A percentile compares a stretch with the other conserved stretches of the same genome.
These are phyloP conservation scores for Zalaria sp. DNA, from an alignment of 2,329 filamentous ascomycete genomes.

Conservation along the genomic window DNA sequence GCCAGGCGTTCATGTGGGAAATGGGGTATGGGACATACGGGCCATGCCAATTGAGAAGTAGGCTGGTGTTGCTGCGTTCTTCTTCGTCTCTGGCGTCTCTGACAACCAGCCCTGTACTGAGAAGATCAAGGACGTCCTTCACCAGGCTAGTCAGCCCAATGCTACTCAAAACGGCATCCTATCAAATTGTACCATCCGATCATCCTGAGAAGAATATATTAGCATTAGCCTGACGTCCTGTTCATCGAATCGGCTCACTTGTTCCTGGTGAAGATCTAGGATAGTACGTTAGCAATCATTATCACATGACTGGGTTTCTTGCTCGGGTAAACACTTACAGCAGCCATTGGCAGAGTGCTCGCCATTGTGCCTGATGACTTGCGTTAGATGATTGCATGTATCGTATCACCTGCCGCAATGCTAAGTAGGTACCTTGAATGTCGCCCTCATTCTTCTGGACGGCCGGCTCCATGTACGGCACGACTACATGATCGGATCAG, in stretches of 20 bases:
- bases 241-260: slow-evolving; percentile 38
- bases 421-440: slow-evolving; percentile 45
- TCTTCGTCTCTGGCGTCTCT: slow-evolving; percentile 54
- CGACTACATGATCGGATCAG: slow-evolving; percentile 42
- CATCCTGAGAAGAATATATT: slow-evolving; percentile 31
- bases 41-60: slow-evolving; percentile 71
- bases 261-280: slow-evolving; percentile 76
- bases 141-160: not conserved
- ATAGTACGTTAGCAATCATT: slow-evolving; percentile 13
- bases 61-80: slow-evolving; percentile 52
- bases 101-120: slow-evolving; percentile 64
- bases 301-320: slow-evolving; percentile 8
- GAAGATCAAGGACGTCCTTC: slow-evolving; percentile 59
- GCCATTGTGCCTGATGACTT: slow-evolving; percentile 39
- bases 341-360: slow-evolving; percentile 86
- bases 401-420: not conserved
- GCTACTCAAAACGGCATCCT: not conserved
- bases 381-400: slow-evolving; percentile 1
- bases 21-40: slow-evolving; percentile 34
- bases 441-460: slow-evolving; percentile 51
- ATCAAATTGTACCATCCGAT: slow-evolving; percentile 42
- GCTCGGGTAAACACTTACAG: slow-evolving; percentile 35
- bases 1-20: slow-evolving; percentile 1
- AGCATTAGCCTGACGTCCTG: not conserved
- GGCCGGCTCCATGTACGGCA: slow-evolving; percentile 71